A percentile compares a stretch with the other conserved stretches of the same genome.
Evolutionary conservation across 371 early-diverging fungal genomes (phyloP).

Genomic region (Mucor indicus): DNA sequence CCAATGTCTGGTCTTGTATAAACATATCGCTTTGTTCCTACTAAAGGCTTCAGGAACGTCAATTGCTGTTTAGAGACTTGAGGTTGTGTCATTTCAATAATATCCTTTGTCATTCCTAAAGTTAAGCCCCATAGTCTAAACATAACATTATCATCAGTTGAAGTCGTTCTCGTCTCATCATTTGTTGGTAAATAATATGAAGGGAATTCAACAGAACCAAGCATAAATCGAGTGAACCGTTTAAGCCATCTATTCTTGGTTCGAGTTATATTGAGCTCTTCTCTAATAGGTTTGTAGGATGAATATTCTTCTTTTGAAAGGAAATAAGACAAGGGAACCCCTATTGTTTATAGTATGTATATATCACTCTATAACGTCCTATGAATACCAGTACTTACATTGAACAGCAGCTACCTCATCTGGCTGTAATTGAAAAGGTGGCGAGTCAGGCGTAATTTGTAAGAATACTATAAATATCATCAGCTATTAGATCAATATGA

Average conservation of each 20-base stretch:
- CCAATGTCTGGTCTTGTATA: no score
- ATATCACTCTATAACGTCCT: not conserved
- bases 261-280: slow-evolving; percentile 3
- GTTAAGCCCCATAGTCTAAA: slow-evolving; percentile 69
- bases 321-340: not conserved
- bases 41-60: no score
- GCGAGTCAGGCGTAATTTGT: slow-evolving; percentile 55
- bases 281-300: slow-evolving; percentile 30
- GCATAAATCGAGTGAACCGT: slow-evolving; percentile 2
- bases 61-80: no score
- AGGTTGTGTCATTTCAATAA: slow-evolving; percentile 49
- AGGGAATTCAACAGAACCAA: slow-evolving; percentile 34
- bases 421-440: slow-evolving; percentile 46
- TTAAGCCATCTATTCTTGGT: slow-evolving; percentile 1
- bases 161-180: slow-evolving; percentile 4
- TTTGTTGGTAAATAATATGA: slow-evolving; percentile 39
- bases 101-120: slow-evolving; percentile 61
- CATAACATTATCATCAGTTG: not conserved
- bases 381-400: slow-evolving; percentile 38
- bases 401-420: slow-evolving; percentile 63
- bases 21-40: no score
- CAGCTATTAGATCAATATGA: not conserved
- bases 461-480: slow-evolving; percentile 16
- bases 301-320: no score
- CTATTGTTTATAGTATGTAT: not conserved